phyloP scores from a whole-genome alignment of 2,329 filamentous ascomycete species.

The Neurospora crassa region DNA sequence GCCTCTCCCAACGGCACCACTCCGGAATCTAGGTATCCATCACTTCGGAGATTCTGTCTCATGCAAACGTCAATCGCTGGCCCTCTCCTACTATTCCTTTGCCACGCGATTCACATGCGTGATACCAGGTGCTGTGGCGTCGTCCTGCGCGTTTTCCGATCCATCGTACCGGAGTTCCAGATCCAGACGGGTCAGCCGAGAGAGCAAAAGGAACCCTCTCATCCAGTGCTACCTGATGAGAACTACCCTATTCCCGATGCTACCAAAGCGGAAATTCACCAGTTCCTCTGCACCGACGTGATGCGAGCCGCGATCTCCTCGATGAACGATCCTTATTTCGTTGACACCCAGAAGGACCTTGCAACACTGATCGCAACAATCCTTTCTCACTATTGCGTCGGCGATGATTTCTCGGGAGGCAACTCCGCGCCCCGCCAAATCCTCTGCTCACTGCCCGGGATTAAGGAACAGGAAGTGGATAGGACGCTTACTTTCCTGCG shows the following conservation, averaged over 20 bases:
- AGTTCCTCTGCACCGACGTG: slow-evolving; percentile 83
- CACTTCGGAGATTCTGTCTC: slow-evolving; percentile 75
- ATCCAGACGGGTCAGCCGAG: slow-evolving; percentile 16
- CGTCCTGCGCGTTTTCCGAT: slow-evolving; percentile 77
- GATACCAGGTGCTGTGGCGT: slow-evolving; percentile 83
- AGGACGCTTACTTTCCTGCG: slow-evolving; percentile 51
- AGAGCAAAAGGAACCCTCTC: slow-evolving; percentile 5
- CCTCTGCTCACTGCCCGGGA: slow-evolving; percentile 70
- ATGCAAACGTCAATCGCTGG: slow-evolving; percentile 70
- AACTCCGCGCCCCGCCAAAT: slow-evolving; percentile 65
- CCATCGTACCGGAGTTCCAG: slow-evolving; percentile 70
- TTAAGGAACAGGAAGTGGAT: slow-evolving; percentile 59
- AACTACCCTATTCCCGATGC: slow-evolving; percentile 39
- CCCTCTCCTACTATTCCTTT: slow-evolving; percentile 83
- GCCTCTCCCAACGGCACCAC: slow-evolving; percentile 14
- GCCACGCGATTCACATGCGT: slow-evolving; percentile 78
- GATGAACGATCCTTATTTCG: slow-evolving; percentile 91
- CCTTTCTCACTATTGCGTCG: slow-evolving; percentile 61
- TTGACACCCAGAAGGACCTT: slow-evolving; percentile 89
- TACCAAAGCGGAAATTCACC: slow-evolving; percentile 61
- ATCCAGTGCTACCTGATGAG: slow-evolving; percentile 22
- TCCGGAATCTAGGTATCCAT: slow-evolving; percentile 34
- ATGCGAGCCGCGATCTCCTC: slow-evolving; percentile 84
- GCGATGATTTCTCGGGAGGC: slow-evolving; percentile 15
- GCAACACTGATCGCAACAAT: slow-evolving; percentile 82